Evolutionary conservation across 2,329 filamentous ascomycete species (phyloP).

Genomic region (Fonsecaea nubica): DNA sequence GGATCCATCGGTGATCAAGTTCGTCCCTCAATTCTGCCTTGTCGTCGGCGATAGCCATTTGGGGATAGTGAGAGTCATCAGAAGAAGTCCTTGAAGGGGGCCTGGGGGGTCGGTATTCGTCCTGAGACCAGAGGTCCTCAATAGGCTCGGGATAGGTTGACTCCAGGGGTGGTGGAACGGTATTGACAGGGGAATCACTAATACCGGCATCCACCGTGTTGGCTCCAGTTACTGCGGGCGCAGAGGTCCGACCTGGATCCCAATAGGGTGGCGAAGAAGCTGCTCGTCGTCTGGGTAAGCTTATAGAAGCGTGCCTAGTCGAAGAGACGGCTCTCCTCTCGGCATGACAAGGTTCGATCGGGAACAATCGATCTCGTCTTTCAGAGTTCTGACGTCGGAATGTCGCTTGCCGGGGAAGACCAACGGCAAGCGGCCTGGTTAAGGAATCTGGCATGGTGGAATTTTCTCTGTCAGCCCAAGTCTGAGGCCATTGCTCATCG

Average conservation of each 20-base stretch:
- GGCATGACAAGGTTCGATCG: conserved; percentile 66
- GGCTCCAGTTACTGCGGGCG: conserved; percentile 43
- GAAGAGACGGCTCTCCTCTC: conserved; percentile 76
- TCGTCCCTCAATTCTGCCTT: conserved; percentile 71
- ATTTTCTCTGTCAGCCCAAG: conserved; percentile 26
- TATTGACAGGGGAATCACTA: conserved; percentile 15
- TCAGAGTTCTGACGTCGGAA: conserved; percentile 86
- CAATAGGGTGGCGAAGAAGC: conserved; percentile 50
- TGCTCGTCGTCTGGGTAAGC: conserved; percentile 50
- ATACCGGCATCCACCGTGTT: conserved; percentile 33
- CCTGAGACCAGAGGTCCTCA: conserved; percentile 30
- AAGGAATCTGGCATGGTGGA: conserved; percentile 26
- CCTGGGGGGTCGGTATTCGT: conserved; percentile 42
- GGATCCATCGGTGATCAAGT: conserved; percentile 87
- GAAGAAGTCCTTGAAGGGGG: conserved; percentile 56
- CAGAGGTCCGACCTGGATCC: conserved; percentile 47
- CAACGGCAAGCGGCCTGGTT: conserved; percentile 67
- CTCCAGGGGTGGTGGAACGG: conserved; percentile 19
- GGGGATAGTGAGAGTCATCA: conserved; percentile 33
- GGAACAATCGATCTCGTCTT: conserved; percentile 73
- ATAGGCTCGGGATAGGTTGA: conserved; percentile 35
- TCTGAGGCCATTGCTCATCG: conserved; percentile 29
- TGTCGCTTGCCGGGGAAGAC: conserved; percentile 76
- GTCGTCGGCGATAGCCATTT: conserved; percentile 45
- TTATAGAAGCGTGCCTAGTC: conserved; percentile 44